Conservation (phyloP, 495 filamentous ascomycete species). For the Penicillium paradoxum region DNA sequence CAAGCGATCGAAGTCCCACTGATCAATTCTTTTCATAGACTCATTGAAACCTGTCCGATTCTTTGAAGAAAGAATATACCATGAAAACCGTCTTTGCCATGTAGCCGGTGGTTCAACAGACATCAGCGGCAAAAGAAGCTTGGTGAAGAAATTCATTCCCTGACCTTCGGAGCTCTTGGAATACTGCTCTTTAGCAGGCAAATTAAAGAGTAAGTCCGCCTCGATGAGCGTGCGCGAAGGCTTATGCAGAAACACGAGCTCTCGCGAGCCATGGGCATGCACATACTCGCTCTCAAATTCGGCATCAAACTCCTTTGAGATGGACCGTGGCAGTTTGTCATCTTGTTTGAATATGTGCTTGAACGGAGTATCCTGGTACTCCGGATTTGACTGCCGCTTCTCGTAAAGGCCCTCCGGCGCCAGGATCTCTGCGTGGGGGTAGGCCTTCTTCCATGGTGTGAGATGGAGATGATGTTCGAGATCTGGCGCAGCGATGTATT, state of each 20-base stretch:
- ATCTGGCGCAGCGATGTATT: conserved; percentile 82
- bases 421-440: conserved; percentile 71
- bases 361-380: conserved; percentile 66
- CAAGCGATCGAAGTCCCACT: conserved; percentile 83
- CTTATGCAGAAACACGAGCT: conserved; percentile 81
- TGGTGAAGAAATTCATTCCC: conserved; percentile 55
- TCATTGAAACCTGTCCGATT: conserved; percentile 65
- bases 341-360: conserved; percentile 58
- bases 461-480: conserved; percentile 92
- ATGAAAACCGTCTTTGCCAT: conserved; percentile 74
- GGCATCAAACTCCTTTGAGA: conserved; percentile 72
- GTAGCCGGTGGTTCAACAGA: conserved; percentile 53
- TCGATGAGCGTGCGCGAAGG: conserved; percentile 79
- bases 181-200: conserved; percentile 86
- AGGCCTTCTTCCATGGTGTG: conserved; percentile 74
- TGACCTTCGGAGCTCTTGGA: conserved; percentile 52
- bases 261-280: conserved; percentile 72
- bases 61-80: conserved; percentile 63
- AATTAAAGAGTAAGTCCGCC: conserved; percentile 88
- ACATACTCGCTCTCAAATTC: conserved; percentile 89
- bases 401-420: conserved; percentile 82
- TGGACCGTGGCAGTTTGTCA: conserved; percentile 45
- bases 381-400: conserved; percentile 65
- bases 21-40: conserved; percentile 61
- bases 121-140: conserved; percentile 56